Evolutionary conservation across 108 stramenopile species (phyloP), one percentile per base, ranked within the genome.

Genomic region (Conticribra weissflogii): DNA sequence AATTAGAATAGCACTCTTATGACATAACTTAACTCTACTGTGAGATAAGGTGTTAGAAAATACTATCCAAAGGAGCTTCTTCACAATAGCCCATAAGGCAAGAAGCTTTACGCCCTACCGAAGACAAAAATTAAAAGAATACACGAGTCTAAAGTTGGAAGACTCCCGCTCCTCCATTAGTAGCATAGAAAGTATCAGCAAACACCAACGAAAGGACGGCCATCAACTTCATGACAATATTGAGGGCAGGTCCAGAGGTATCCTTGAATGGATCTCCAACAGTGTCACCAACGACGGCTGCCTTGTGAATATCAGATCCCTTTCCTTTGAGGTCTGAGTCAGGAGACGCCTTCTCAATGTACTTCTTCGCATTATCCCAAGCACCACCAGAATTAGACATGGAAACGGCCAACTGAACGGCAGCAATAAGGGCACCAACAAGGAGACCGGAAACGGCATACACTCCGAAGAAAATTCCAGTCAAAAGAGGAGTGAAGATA

Each of bases 361-460:
- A 97, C 85, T 98, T 98, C 86, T 98, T 98, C 68, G 98, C 96
- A 70, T 98, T 98, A 69, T 98, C 98, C 98, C 98, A 98, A 18
- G 98, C 98, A 71, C 98, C 98, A 34, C 98, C 98, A 58, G 96
- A 93, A 91, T 98, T 98, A 68, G 96, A 96, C 95, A 97, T 97
- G 53, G 96, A 96, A 69, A 98, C 89, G 57, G 98, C 98, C 48
- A 98, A 86, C 81, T 98, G 97, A 44, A 96, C 89, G 29, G 92
- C 82, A n/a, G 96, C 94, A 53, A 96, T 74, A 61, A 96, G 72
- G 21, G 94, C 72, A 30, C 98, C 98, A 18, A 97, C 95, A 22
- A 98, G 92, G 56, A 97, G 84, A 54, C 98, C 98, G 63, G 87
- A 94, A 46, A 98, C 96, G 52, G 98, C 98, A 54, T 87, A 87